phyloP scores from a whole-genome alignment of 208 protist species.

The Tritrichomonas foetus region DNA sequence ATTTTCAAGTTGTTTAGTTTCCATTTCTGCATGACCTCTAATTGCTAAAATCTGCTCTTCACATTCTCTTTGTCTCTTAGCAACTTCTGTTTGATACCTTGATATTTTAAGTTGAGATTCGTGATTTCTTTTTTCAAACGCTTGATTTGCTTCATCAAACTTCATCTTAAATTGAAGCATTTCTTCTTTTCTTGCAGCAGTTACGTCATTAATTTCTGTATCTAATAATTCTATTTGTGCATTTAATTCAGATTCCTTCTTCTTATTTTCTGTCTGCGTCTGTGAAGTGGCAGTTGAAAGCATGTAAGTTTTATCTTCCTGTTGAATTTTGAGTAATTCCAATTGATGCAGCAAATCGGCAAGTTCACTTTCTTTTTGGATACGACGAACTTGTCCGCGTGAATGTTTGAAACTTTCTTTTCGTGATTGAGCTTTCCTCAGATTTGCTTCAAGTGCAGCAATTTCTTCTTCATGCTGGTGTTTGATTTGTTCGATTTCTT shows the following conservation, averaged over 20 bases:
- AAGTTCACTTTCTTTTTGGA: background rate
- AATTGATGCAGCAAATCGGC: background rate
- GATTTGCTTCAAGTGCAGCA: background rate
- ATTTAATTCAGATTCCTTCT: background rate
- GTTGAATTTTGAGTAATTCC: background rate
- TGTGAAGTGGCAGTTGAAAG: background rate
- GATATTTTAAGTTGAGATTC: background rate
- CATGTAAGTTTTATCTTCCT: background rate
- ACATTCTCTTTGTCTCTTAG: background rate
- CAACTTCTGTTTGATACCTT: background rate
- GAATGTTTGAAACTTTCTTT: background rate
- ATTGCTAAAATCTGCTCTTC: background rate
- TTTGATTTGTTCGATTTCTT: background rate
- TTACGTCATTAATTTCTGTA: background rate
- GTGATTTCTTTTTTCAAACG: background rate
- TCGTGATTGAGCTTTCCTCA: background rate
- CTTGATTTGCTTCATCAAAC: background rate
- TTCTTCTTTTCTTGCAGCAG: background rate
- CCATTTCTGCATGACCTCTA: background rate
- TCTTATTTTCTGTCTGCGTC: background rate
- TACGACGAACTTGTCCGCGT: background rate
- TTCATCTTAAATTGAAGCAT: background rate
- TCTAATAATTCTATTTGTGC: slow-evolving; percentile 13
- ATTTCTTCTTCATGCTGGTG: background rate
- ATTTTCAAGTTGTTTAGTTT: background rate